These are phyloP conservation scores for Pythium phragmiticola DNA, from an alignment of 352 stramenopile genomes.

Conservation along the genomic window DNA sequence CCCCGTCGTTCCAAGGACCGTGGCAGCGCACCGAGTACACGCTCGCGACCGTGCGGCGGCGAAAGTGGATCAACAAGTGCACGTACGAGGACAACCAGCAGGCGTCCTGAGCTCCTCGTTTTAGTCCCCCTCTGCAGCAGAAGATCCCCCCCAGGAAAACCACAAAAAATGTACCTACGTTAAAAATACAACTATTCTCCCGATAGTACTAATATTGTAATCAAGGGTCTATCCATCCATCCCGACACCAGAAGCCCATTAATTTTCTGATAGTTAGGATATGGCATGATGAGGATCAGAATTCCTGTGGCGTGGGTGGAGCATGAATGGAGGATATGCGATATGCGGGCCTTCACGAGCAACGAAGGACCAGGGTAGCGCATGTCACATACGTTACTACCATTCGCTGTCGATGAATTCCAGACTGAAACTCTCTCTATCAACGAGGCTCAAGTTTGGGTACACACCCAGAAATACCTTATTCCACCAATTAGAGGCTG, in stretches of 20 bases:
- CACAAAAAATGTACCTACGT: neutral
- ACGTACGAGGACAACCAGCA: slow-evolving; percentile 17
- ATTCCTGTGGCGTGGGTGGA: neutral
- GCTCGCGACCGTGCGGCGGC: slow-evolving; percentile 73
- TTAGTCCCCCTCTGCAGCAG: neutral
- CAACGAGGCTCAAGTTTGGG: neutral
- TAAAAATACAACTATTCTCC: no score
- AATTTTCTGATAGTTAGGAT: no score
- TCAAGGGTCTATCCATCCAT: no score
- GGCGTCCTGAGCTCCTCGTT: neutral
- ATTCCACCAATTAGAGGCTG: slow-evolving; percentile 5
- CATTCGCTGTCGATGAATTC: neutral
- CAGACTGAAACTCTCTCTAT: neutral
- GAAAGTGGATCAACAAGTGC: slow-evolving; percentile 85
- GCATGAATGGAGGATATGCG: neutral
- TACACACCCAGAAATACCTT: slow-evolving; percentile 9
- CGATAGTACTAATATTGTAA: no score
- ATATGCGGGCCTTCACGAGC: no score
- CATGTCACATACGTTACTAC: neutral
- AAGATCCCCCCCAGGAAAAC: neutral
- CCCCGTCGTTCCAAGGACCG: slow-evolving; percentile 64
- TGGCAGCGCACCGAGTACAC: slow-evolving; percentile 78
- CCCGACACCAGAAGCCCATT: no score
- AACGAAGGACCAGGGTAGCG: neutral
- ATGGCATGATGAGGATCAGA: no score